phyloP scores from a whole-genome alignment of 2,329 filamentous ascomycete species.

The Dothistroma pini region DNA sequence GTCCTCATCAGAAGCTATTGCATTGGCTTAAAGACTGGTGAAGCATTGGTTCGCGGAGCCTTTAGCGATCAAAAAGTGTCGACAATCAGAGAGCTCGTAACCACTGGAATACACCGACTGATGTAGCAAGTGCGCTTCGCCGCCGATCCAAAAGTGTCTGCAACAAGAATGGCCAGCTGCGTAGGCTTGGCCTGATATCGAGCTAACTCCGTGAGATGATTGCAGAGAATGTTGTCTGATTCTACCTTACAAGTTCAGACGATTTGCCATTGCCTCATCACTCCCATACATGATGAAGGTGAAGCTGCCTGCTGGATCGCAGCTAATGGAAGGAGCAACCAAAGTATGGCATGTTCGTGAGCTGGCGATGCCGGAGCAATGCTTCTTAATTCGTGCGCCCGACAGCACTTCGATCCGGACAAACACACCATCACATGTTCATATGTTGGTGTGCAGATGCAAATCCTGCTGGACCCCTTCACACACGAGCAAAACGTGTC shows the following conservation, averaged over 20 bases:
- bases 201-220: background rate
- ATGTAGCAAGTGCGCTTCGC: background rate
- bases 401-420: too few relatives aligned
- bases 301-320: too few relatives aligned
- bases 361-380: too few relatives aligned
- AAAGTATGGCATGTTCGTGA: too few relatives aligned
- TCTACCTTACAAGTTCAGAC: background rate
- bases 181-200: background rate
- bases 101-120: background rate
- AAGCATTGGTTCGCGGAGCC: background rate
- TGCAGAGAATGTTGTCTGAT: background rate
- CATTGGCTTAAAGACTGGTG: background rate
- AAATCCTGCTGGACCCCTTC: background rate
- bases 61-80: background rate
- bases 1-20: background rate
- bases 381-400: too few relatives aligned
- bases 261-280: too few relatives aligned
- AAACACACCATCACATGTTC: background rate
- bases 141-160: background rate
- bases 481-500: background rate
- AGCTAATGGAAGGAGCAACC: too few relatives aligned
- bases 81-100: background rate
- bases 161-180: background rate
- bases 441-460: background rate
- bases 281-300: too few relatives aligned